A percentile compares a stretch with the other conserved stretches of the same genome.
These are phyloP conservation scores for Pseudoneurospora amorphoporcata DNA, from an alignment of 495 filamentous ascomycete species.

Conservation along the genomic window DNA sequence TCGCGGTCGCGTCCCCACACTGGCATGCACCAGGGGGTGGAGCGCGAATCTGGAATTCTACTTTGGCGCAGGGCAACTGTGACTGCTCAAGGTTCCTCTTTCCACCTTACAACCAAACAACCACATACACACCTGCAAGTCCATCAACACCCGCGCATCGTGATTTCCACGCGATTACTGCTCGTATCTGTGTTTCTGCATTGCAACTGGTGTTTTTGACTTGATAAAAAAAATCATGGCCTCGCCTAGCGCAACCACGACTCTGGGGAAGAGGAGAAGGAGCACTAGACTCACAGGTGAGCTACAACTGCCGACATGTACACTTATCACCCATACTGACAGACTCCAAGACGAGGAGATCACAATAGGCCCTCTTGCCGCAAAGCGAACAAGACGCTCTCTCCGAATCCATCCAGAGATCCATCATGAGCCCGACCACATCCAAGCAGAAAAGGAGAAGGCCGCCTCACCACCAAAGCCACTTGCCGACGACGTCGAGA, in stretches of 20 bases:
- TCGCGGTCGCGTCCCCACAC: conserved; percentile 17
- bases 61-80: background rate
- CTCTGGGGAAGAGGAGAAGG: conserved; percentile 67
- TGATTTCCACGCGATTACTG: conserved; percentile 11
- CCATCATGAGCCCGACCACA: background rate
- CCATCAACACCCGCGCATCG: conserved; percentile 16
- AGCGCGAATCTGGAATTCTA: conserved; percentile 2
- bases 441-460: conserved; percentile 32
- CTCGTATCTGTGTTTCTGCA: background rate
- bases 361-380: conserved; percentile 24
- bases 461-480: conserved; percentile 33
- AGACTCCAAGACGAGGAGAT: conserved; percentile 12
- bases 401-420: conserved; percentile 4
- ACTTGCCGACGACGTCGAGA: background rate
- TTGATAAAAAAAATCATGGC: conserved; percentile 36
- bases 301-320: conserved; percentile 11
- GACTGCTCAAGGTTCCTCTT: conserved; percentile 1
- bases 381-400: conserved; percentile 52
- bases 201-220: conserved; percentile 11
- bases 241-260: conserved; percentile 33
- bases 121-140: background rate
- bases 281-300: conserved; percentile 48
- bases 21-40: conserved; percentile 5
- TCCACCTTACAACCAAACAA: conserved; percentile 1
- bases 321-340: conserved; percentile 23